Base-by-base conservation (phyloP, 176 grass and related monocot species). In the Carex littledalei region DNA sequence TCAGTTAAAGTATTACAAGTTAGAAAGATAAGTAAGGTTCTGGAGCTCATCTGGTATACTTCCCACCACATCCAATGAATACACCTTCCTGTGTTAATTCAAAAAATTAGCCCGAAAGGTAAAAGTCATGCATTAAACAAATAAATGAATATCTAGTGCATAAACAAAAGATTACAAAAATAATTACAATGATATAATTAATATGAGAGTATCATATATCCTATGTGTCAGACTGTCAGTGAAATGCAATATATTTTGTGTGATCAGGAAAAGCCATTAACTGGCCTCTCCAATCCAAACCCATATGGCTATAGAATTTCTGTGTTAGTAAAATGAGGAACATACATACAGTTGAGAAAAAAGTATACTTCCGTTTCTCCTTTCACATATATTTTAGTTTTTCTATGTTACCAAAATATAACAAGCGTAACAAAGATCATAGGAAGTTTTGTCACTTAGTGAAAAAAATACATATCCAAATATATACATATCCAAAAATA, bases 21-120 rank as follows among this genome's bases (percentile, higher is more conserved):
- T 80, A 24, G 22, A 77, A 15, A 97, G 80, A 16, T 69, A 89
- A 1, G 94, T 92, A 60, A 97, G 90, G 47, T 97, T 94, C 57
- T 72, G 49, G 0, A 97, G 63, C 34, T 97, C 94, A 3, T 90
- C 68, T 50, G 92, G 92, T 86, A 94, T 92, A 9, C 0, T 3
- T 35, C 94, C 94, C 15, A 75, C 70, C 3, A 78, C 92, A 60
- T 70, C 37, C 39, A 89, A 0, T 0, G 57, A 22, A 2, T 81
- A 78, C 26, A 91, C 91, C 56, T 8, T 97, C 85, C 94, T 97
- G 88, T 87, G 76, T 63, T 14, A 18, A 78, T 1, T 79, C 64
- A 75, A 20, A 83, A 79, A 53, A 17, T 20, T 83, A 49, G 6
- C 5, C 14, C 17, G 56, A 18, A 67, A 70, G 15, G 29, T 5